phyloP scores from a whole-genome alignment of 208 protist genomes.

The Borovskyia barvae region DNA sequence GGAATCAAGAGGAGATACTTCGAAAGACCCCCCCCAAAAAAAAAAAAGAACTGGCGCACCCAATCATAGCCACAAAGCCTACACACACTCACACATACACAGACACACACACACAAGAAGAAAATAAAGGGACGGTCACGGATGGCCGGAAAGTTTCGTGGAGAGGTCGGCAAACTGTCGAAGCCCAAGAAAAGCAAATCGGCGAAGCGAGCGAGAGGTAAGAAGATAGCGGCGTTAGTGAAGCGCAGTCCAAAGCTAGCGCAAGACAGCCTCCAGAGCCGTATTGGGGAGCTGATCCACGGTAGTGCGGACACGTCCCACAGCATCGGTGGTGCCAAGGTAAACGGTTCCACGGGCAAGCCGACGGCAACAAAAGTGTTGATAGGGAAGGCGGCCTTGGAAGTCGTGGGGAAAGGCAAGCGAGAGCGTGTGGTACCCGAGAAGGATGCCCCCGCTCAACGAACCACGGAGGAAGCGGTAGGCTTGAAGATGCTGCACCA shows the following conservation, averaged over 20 bases:
- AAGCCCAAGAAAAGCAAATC: constrained; percentile 60
- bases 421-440: constrained; percentile 33
- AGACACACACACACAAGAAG: constrained; percentile 16
- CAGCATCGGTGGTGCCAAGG: constrained; percentile 2
- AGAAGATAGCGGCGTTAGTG: constrained; percentile 56
- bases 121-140: not conserved
- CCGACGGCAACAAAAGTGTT: constrained; percentile 29
- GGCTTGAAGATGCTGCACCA: constrained; percentile 71
- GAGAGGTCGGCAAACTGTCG: constrained; percentile 64
- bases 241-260: constrained; percentile 74
- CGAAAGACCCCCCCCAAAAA: too few species aligned
- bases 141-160: constrained; percentile 86
- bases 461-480: constrained; percentile 54
- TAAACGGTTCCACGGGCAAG: not conserved
- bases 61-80: too few species aligned
- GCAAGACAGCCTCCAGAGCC: constrained; percentile 44
- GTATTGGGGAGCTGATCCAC: constrained; percentile 66
- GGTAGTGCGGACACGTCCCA: not conserved
- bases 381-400: constrained; percentile 57
- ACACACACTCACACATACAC: constrained; percentile 14
- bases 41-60: too few species aligned
- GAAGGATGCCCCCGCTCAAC: constrained; percentile 32
- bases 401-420: constrained; percentile 51
- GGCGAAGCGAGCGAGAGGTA: constrained; percentile 44
- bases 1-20: too few species aligned